Conservation (phyloP, 169 alveolate species). For the Prorocentrum cordatum region DNA sequence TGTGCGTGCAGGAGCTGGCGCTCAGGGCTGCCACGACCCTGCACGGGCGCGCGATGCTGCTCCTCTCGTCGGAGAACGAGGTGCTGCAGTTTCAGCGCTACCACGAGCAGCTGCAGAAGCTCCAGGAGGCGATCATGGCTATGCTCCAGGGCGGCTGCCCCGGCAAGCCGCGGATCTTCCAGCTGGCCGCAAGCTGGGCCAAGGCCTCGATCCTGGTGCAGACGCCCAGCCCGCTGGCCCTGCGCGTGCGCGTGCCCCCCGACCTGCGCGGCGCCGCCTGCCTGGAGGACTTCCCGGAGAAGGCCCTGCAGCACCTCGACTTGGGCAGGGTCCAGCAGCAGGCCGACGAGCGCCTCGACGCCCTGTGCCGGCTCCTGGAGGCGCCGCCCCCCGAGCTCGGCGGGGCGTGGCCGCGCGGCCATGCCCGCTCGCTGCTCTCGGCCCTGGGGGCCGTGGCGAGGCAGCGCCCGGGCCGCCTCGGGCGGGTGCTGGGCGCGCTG, state of each 20-base stretch:
- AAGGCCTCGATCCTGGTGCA: neutral
- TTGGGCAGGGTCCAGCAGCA: too few relatives aligned
- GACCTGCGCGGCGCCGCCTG: conserved; percentile 24
- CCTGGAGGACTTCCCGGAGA: conserved; percentile 28
- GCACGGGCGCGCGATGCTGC: conserved; percentile 15
- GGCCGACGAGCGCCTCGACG: too few relatives aligned
- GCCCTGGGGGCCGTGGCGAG: too few relatives aligned
- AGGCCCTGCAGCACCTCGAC: too few relatives aligned
- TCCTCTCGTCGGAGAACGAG: conserved; percentile 12
- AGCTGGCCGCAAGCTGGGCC: conserved; percentile 30
- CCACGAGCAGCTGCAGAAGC: conserved; percentile 17
- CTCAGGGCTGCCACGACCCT: conserved; percentile 19
- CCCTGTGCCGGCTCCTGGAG: too few relatives aligned
- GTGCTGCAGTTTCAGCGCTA: conserved; percentile 17
- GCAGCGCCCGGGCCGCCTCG: too few relatives aligned
- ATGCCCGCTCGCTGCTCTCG: too few relatives aligned
- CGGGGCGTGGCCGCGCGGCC: too few relatives aligned
- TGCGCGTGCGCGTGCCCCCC: conserved; percentile 7
- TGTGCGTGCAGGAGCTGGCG: conserved; percentile 20
- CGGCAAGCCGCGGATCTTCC: conserved; percentile 7
- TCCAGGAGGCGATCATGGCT: neutral
- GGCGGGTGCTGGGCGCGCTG: too few relatives aligned
- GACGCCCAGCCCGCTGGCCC: conserved; percentile 9
- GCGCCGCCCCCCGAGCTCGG: too few relatives aligned
- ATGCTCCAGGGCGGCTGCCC: neutral